These are phyloP conservation scores for Mucor circinelloides DNA, from an alignment of 371 early-diverging fungal species.

Conservation along the genomic window DNA sequence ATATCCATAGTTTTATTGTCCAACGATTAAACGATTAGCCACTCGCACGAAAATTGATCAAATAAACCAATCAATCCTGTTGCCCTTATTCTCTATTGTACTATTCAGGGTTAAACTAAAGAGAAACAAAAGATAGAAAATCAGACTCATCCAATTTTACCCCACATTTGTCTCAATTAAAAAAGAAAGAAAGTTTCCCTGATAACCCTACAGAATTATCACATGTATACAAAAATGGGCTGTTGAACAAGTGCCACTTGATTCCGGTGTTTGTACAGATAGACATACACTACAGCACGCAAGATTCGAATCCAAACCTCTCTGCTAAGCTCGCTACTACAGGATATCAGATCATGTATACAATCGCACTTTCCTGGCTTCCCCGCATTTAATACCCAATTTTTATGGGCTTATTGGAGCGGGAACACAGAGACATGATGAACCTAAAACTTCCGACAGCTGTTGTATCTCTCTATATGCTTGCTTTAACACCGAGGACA, in stretches of 20 bases:
- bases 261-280: too few species aligned
- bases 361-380: background rate
- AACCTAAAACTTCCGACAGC: background rate
- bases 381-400: background rate
- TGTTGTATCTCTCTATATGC: background rate
- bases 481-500: background rate
- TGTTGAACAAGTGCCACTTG: background rate
- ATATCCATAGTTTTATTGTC: constrained; percentile 13
- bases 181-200: background rate
- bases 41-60: background rate
- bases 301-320: too few species aligned
- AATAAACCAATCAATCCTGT: background rate
- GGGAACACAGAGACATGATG: background rate
- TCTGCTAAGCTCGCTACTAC: background rate
- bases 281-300: too few species aligned
- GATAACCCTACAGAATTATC: background rate
- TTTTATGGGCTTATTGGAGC: background rate
- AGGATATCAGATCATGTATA: background rate
- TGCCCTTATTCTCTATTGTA: background rate
- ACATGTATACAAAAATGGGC: background rate
- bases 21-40: constrained; percentile 20
- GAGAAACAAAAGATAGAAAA: background rate
- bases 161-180: constrained; percentile 1
- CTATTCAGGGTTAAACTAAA: background rate
- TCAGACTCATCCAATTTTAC: background rate